phyloP scores from a whole-genome alignment of 768 basidiomycete genomes.

The Amanita molliuscula region DNA sequence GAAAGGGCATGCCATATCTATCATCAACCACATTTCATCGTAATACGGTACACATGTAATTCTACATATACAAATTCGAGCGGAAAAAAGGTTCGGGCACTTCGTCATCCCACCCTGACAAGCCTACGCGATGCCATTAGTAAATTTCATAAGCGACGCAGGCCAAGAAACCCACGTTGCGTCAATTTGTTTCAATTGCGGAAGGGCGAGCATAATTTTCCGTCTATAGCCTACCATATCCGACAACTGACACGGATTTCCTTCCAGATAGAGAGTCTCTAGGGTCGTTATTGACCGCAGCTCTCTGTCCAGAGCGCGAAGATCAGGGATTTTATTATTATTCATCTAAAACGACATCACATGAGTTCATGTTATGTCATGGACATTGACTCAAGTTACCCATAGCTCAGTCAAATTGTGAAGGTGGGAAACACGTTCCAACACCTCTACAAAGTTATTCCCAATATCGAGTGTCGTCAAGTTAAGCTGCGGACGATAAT shows the following conservation, averaged over 20 bases:
- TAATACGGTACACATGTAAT: neutral
- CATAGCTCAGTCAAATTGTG: slow-evolving; percentile 82
- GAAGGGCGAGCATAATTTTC: slow-evolving; percentile 82
- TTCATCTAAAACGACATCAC: slow-evolving; percentile 53
- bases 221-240: slow-evolving; percentile 76
- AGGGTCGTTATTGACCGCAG: slow-evolving; percentile 51
- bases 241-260: slow-evolving; percentile 79
- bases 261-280: slow-evolving; percentile 89
- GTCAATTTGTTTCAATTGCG: slow-evolving; percentile 89
- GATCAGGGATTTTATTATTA: slow-evolving; percentile 71
- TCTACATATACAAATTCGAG: neutral
- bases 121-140: neutral
- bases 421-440: slow-evolving; percentile 81
- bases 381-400: slow-evolving; percentile 39
- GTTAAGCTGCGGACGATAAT: slow-evolving; percentile 29
- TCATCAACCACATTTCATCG: too few relatives aligned
- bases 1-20: too few relatives aligned
- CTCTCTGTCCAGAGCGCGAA: slow-evolving; percentile 58
- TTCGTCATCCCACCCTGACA: neutral
- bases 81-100: neutral
- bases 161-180: slow-evolving; percentile 65
- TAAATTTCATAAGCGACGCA: neutral
- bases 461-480: slow-evolving; percentile 84
- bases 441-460: slow-evolving; percentile 66
- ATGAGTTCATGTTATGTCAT: neutral